These are phyloP conservation scores for Curvularia eragrostidis DNA, from an alignment of 2,329 filamentous ascomycete species.

Conservation along the genomic window DNA sequence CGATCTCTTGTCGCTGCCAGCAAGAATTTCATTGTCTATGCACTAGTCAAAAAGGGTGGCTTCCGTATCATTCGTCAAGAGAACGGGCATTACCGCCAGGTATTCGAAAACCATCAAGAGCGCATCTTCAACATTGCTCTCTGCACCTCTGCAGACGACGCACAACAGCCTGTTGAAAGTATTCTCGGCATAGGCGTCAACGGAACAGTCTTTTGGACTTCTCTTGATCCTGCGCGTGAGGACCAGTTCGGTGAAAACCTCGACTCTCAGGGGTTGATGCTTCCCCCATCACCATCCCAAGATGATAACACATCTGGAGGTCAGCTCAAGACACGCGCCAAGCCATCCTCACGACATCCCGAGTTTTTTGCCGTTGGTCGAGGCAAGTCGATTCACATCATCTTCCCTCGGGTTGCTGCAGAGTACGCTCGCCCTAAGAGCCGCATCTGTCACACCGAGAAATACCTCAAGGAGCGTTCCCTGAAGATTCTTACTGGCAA, in stretches of 20 bases:
- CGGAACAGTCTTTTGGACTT: conserved; percentile 95
- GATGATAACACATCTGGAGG: conserved; percentile 92
- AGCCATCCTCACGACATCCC: conserved; percentile 85
- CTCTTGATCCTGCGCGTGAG: conserved; percentile 57
- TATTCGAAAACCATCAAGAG: conserved; percentile 90
- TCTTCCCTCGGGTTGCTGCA: conserved; percentile 67
- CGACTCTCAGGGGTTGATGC: conserved; percentile 84
- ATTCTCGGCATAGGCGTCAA: conserved; percentile 93
- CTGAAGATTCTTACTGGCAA: conserved; percentile 97
- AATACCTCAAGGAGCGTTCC: conserved; percentile 83
- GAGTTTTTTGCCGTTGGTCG: conserved; percentile 95
- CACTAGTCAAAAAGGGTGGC: conserved; percentile 90
- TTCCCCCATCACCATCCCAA: conserved; percentile 83
- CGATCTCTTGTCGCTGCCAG: conserved; percentile 90
- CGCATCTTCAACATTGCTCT: conserved; percentile 94
- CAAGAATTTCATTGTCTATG: conserved; percentile 90
- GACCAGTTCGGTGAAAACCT: conserved; percentile 76
- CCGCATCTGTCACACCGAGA: conserved; percentile 80
- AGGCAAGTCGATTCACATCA: conserved; percentile 93
- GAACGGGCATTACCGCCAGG: conserved; percentile 86
- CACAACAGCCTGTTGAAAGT: conserved; percentile 62
- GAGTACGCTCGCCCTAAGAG: conserved; percentile 60
- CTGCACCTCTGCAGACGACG: conserved; percentile 68
- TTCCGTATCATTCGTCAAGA: conserved; percentile 94
- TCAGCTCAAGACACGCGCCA: conserved; percentile 92